phyloP scores from a whole-genome alignment of 2,329 filamentous ascomycete species.

The Fusarium concolor region DNA sequence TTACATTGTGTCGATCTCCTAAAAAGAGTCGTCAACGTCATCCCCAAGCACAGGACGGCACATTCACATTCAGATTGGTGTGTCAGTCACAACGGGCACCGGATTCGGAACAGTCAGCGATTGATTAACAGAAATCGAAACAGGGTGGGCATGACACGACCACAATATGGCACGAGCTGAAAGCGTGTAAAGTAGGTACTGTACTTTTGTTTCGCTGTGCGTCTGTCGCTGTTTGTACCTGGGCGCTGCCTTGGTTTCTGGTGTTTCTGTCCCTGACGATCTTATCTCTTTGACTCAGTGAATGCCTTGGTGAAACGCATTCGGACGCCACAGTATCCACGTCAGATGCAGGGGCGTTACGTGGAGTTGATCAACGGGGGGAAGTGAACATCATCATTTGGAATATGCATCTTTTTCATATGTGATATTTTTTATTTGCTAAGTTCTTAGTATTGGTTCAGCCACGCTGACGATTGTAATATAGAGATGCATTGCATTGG shows the following conservation, averaged over 20 bases:
- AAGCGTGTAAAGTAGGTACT: constrained; percentile 6
- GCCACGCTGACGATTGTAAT: constrained; percentile 28
- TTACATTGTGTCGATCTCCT: constrained; percentile 10
- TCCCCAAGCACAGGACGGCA: constrained; percentile 9
- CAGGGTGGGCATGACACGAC: not conserved
- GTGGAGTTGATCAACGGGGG: constrained; percentile 24
- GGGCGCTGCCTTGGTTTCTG: constrained; percentile 27
- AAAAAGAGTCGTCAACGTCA: constrained; percentile 2
- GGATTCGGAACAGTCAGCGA: constrained; percentile 3
- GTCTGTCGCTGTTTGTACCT: not conserved
- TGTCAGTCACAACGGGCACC: constrained; percentile 1
- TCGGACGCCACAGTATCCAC: constrained; percentile 44
- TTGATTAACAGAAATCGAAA: constrained; percentile 14
- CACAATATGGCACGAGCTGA: not conserved
- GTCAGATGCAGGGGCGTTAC: constrained; percentile 40
- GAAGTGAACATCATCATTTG: constrained; percentile 23
- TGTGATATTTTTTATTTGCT: constrained; percentile 26
- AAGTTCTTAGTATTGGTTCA: not conserved
- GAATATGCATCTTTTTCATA: constrained; percentile 1
- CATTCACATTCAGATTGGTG: not conserved
- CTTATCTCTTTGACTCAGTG: constrained; percentile 21
- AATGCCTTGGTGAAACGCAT: constrained; percentile 38
- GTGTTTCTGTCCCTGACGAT: constrained; percentile 44
- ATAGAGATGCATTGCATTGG: constrained; percentile 11
- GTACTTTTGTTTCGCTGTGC: not conserved